Evolutionary conservation across 371 early-diverging fungal genomes (phyloP).

Genomic region (Sporodiniella umbellata): DNA sequence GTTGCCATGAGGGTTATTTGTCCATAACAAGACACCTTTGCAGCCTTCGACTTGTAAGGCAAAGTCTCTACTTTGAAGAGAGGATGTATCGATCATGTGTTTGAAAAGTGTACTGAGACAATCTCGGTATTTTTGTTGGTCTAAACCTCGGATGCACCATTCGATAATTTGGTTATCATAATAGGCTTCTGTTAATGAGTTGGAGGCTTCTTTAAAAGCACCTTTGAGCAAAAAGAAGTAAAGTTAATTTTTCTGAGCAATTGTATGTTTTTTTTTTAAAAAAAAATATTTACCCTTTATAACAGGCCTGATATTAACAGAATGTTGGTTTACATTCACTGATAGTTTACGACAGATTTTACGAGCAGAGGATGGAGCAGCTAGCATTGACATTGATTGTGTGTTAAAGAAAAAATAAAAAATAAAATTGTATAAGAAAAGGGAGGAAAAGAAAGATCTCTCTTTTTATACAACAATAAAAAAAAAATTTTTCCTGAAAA

Average conservation of each 20-base stretch:
- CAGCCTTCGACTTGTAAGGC: slow-evolving; percentile 46
- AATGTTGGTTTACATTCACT: slow-evolving; percentile 23
- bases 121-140: slow-evolving; percentile 21
- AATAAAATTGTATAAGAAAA: too few relatives aligned
- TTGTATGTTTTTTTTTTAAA: not conserved
- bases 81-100: slow-evolving; percentile 27
- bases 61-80: slow-evolving; percentile 37
- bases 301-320: slow-evolving; percentile 38
- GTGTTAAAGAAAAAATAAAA: not conserved
- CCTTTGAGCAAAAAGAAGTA: too few relatives aligned
- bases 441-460: too few relatives aligned
- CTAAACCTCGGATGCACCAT: slow-evolving; percentile 29
- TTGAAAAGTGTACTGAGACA: slow-evolving; percentile 35
- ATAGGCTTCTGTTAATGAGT: slow-evolving; percentile 40
- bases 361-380: slow-evolving; percentile 8
- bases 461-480: not conserved
- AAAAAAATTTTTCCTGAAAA: too few relatives aligned
- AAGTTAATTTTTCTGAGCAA: too few relatives aligned
- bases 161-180: slow-evolving; percentile 19
- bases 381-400: not conserved
- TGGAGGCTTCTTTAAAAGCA: slow-evolving; percentile 45
- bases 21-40: slow-evolving; percentile 44
- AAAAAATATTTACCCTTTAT: too few relatives aligned
- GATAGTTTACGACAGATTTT: slow-evolving; percentile 37
- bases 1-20: slow-evolving; percentile 22